Conservation (phyloP, 371 early-diverging fungal species). For the Sanchytrium tribonematis region DNA sequence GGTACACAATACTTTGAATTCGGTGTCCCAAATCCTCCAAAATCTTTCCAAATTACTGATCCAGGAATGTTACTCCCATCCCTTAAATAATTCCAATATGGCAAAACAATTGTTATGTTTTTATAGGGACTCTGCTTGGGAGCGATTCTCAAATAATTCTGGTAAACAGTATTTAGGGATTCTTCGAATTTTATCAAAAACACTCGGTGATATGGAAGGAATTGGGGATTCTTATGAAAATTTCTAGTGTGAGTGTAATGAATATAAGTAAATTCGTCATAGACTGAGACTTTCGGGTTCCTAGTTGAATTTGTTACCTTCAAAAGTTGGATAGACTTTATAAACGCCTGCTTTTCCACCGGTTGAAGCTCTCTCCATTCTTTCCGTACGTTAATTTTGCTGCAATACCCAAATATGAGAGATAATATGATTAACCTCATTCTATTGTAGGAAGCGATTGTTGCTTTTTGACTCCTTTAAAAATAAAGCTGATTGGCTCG, state of each 20-base stretch:
- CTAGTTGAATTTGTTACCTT: neutral
- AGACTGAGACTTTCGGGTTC: neutral
- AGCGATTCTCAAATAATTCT: neutral
- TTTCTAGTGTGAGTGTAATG: slow-evolving; percentile 4
- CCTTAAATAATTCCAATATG: neutral
- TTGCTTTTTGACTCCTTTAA: neutral
- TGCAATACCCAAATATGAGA: neutral
- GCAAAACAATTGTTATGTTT: neutral
- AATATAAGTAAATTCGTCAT: slow-evolving; percentile 4
- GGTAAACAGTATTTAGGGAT: neutral
- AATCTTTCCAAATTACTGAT: neutral
- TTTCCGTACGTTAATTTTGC: slow-evolving; percentile 4
- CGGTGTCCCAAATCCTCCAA: neutral
- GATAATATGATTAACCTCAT: neutral
- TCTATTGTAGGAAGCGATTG: neutral
- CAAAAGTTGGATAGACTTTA: slow-evolving; percentile 4
- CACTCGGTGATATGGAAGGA: neutral
- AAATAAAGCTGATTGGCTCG: neutral
- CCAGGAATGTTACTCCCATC: neutral
- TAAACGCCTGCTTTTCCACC: slow-evolving; percentile 5
- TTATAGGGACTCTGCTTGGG: neutral
- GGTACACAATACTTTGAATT: neutral
- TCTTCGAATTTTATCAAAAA: neutral
- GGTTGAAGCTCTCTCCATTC: slow-evolving; percentile 12
- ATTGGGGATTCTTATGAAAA: neutral